phyloP scores from a whole-genome alignment of 2,329 filamentous ascomycete genomes.

The Diaporthe citriasiana region DNA sequence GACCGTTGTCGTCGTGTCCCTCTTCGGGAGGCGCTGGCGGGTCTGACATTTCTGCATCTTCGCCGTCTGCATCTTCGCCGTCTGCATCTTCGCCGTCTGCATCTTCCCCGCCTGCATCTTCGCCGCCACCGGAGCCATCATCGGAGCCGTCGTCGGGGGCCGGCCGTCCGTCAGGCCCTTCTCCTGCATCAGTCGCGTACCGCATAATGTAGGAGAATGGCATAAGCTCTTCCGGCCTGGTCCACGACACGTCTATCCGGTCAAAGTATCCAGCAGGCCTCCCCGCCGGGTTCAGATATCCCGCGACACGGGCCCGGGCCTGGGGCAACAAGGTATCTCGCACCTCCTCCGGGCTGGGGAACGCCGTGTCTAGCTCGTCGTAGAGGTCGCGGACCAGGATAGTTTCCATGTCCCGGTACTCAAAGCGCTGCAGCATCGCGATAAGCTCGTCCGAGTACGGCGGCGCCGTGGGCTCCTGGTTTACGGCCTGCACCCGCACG shows the following conservation, averaged over 20 bases:
- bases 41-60: neutral
- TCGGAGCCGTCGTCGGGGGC: neutral
- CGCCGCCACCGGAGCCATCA: neutral
- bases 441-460: conserved; percentile 24
- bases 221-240: neutral
- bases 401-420: neutral
- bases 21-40: neutral
- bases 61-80: too few relatives aligned
- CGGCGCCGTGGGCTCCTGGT: conserved; percentile 5
- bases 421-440: neutral
- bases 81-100: neutral
- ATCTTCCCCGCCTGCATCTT: too few relatives aligned
- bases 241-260: neutral
- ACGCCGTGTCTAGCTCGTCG: neutral
- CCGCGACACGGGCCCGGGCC: neutral
- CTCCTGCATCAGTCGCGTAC: conserved; percentile 1
- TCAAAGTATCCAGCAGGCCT: neutral
- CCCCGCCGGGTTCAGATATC: neutral
- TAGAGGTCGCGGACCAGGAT: neutral
- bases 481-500: neutral
- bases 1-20: neutral
- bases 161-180: neutral
- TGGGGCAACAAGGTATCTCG: neutral
- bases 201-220: conserved; percentile 7
- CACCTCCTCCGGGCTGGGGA: neutral